These are phyloP conservation scores for Dorcoceras hygrometricum DNA, from an alignment of 257 asterid species.

Conservation along the genomic window DNA sequence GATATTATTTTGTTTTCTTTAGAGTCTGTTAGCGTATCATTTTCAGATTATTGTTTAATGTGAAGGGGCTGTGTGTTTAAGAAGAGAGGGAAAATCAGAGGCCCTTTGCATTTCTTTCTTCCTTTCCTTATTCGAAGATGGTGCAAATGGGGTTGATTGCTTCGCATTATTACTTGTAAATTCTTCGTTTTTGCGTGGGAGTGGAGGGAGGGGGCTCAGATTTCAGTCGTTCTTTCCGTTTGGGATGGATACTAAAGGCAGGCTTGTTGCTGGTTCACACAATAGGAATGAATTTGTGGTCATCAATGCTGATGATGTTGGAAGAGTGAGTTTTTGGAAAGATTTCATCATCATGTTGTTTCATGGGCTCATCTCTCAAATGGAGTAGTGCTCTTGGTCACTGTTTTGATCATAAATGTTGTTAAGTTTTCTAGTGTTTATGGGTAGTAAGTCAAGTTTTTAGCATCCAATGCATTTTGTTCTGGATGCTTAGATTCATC, in stretches of 20 bases:
- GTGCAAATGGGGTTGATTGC: background rate
- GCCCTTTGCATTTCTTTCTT: conserved; percentile 5
- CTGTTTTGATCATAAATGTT: no score
- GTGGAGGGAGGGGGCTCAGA: conserved; percentile 1
- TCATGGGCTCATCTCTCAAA: background rate
- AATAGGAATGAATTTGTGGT: conserved; percentile 57
- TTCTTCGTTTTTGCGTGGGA: background rate
- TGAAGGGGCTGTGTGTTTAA: background rate
- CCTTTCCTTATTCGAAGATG: conserved; percentile 31
- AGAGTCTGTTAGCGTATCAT: conserved; percentile 31
- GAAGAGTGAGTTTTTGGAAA: conserved; percentile 35
- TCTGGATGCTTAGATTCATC: conserved; percentile 20
- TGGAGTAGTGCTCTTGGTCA: background rate
- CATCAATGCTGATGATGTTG: conserved; percentile 63
- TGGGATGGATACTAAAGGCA: conserved; percentile 50
- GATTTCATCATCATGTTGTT: conserved; percentile 2
- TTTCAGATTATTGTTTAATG: conserved; percentile 27
- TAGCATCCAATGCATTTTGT: conserved; percentile 16
- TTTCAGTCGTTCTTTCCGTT: background rate
- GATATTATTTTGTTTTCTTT: conserved; percentile 8
- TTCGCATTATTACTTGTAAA: conserved; percentile 17
- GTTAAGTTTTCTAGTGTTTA: background rate
- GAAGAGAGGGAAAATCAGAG: conserved; percentile 1
- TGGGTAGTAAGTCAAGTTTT: background rate
- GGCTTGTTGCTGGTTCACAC: conserved; percentile 59